Evolutionary conservation across 2,329 filamentous ascomycete species (phyloP), one percentile per base, ranked within the genome.

Genomic region (Leptosphaerulina australis): DNA sequence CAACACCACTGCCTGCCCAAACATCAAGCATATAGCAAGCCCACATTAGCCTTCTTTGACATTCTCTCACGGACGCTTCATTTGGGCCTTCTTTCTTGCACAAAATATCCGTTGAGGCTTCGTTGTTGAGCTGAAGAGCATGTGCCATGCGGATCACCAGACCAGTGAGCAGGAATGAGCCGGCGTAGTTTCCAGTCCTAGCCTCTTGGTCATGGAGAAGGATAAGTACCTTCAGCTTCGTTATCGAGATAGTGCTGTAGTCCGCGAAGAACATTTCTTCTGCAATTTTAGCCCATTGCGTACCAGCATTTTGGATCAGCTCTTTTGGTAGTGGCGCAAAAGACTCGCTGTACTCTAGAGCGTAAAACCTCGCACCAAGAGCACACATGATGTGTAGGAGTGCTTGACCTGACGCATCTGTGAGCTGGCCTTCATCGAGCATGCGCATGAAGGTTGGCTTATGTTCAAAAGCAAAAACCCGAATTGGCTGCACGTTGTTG

Each of bases 1-100:
- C 67, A 9, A 69, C 64, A 8, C 67, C 67, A 46, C 67, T 68
- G 9, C 67, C 67, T 28, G 67, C 67, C 67, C 67, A 69, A 8
- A 69, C 66, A 48, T 69, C 67, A 29, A 69, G 63, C 65, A 69
- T 67, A 43, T 68, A 69, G 38, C 67, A 69, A 8, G 67, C 65
- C 67, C 67, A 69, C 67, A 69, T 69, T 8, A 69, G 38, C n/a
- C 67, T 51, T 44, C 67, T 56, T n/a, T 62, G 55, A 15, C 63
- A 67, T 28, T 69, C 67, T 49, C 60, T 51, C 21, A 65, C 56
- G 6, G 67, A 67, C 2, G 64, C 58, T 43, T 69, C 67, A 31
- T 68, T 69, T 1, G 64, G 61, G 8, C 60, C 53, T 10, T 67
- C 54, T 28, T 64, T 58, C 46, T 64, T 66, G 35, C 64, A 67